Conservation (phyloP, 2,329 filamentous ascomycete genomes). For the Penicillium italicum region DNA sequence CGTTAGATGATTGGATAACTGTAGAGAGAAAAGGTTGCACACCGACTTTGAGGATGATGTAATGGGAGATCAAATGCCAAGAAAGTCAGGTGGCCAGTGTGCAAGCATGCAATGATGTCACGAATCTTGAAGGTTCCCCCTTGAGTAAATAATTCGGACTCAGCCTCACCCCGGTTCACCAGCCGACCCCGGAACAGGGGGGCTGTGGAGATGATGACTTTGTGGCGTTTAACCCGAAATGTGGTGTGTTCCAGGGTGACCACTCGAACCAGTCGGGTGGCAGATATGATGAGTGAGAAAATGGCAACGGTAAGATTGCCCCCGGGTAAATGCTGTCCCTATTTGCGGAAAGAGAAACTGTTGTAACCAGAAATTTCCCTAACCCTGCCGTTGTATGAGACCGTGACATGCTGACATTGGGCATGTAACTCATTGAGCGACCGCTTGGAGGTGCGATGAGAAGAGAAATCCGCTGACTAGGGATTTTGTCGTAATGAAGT, state of each 20-base stretch:
- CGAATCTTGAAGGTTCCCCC: constrained; percentile 15
- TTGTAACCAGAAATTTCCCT: background rate
- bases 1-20: background rate
- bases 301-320: constrained; percentile 13
- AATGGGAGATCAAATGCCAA: constrained; percentile 18
- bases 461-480: background rate
- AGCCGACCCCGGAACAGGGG: constrained; percentile 9
- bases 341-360: background rate
- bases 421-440: background rate
- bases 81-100: constrained; percentile 23
- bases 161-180: constrained; percentile 6
- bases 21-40: constrained; percentile 6
- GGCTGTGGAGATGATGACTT: constrained; percentile 11
- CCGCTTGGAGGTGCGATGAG: constrained; percentile 1
- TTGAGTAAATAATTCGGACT: constrained; percentile 15
- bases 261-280: constrained; percentile 24
- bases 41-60: constrained; percentile 16
- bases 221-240: constrained; percentile 10
- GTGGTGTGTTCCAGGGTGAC: constrained; percentile 6
- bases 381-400: constrained; percentile 1
- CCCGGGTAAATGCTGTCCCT: background rate
- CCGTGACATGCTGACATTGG: constrained; percentile 2
- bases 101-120: constrained; percentile 33
- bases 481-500: constrained; percentile 5
- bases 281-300: constrained; percentile 9